phyloP scores from a whole-genome alignment of 495 filamentous ascomycete genomes.

The Neurospora sp. region DNA sequence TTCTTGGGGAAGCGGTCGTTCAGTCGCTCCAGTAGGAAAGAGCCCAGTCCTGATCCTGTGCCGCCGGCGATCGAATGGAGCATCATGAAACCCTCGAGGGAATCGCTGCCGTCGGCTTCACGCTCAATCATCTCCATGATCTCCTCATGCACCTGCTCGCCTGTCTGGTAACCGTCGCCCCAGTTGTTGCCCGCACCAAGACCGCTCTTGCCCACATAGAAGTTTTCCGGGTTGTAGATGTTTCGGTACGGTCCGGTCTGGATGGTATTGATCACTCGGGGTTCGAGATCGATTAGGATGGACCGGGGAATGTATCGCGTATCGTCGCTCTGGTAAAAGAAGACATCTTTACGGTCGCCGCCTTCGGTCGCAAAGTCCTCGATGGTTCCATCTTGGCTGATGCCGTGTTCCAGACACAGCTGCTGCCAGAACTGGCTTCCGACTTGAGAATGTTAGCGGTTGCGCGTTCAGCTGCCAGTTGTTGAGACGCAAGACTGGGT shows the following conservation, averaged over 20 bases:
- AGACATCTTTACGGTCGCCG: constrained; percentile 95
- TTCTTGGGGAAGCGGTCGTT: constrained; percentile 99
- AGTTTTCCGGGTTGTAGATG: constrained; percentile 99
- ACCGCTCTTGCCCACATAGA: constrained; percentile 86
- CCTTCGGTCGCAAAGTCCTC: constrained; percentile 94
- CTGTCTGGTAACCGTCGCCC: constrained; percentile 90
- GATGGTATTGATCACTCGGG: constrained; percentile 83
- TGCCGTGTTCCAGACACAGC: constrained; percentile 94
- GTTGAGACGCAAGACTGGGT: neutral
- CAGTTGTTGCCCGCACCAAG: constrained; percentile 95
- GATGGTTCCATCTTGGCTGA: constrained; percentile 91
- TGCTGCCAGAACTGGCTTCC: constrained; percentile 96
- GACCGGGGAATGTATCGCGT: constrained; percentile 96
- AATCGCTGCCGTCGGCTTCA: constrained; percentile 96
- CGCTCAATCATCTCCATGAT: constrained; percentile 99
- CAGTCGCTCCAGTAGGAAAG: constrained; percentile 88
- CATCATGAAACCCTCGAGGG: constrained; percentile 97
- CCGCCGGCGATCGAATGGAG: constrained; percentile 96
- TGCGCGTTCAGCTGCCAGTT: neutral
- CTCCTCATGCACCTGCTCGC: constrained; percentile 86
- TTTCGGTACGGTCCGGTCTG: constrained; percentile 90
- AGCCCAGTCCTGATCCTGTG: constrained; percentile 88
- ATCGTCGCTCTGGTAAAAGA: constrained; percentile 98
- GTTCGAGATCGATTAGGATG: constrained; percentile 91
- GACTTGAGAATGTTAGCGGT: constrained; percentile 41